phyloP scores from a whole-genome alignment of 495 filamentous ascomycete genomes.

The Aspergillus campestris region DNA sequence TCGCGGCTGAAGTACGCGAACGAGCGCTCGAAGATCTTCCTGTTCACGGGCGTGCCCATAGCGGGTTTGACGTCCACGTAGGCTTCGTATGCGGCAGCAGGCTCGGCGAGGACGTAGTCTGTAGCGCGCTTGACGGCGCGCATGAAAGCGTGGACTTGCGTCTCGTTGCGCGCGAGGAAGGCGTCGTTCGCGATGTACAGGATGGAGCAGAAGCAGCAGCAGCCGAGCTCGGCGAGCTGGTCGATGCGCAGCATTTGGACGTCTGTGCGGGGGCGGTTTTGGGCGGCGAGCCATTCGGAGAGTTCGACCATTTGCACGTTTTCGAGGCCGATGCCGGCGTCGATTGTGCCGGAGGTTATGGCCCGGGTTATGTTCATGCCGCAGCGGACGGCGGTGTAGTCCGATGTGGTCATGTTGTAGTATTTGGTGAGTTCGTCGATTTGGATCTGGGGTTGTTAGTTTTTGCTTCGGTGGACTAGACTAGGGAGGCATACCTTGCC shows the following conservation, averaged over 20 bases:
- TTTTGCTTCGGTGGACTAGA: too few relatives aligned
- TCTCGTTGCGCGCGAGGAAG: constrained; percentile 52
- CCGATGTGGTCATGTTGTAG: constrained; percentile 59
- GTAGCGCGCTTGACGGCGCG: constrained; percentile 57
- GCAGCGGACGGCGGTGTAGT: constrained; percentile 62
- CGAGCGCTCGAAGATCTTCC: constrained; percentile 65
- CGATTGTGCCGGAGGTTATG: constrained; percentile 56
- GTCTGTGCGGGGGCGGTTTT: constrained; percentile 50
- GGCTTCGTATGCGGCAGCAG: constrained; percentile 48
- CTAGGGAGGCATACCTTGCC: constrained; percentile 41
- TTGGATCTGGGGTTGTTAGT: constrained; percentile 42
- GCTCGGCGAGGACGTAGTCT: constrained; percentile 55
- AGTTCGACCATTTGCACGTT: constrained; percentile 70
- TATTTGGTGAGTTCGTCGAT: constrained; percentile 66
- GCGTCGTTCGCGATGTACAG: constrained; percentile 62
- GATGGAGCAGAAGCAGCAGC: constrained; percentile 70
- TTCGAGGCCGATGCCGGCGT: constrained; percentile 64
- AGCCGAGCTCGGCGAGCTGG: constrained; percentile 61
- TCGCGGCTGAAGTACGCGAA: constrained; percentile 64
- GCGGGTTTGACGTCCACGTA: constrained; percentile 61
- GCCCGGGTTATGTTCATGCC: constrained; percentile 57
- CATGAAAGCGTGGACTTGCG: constrained; percentile 51
- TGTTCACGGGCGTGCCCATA: constrained; percentile 56
- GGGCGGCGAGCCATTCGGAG: constrained; percentile 55
- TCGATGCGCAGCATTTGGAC: constrained; percentile 70